Conservation (phyloP, 441 rosid genomes). For the Daphne laureola region DNA sequence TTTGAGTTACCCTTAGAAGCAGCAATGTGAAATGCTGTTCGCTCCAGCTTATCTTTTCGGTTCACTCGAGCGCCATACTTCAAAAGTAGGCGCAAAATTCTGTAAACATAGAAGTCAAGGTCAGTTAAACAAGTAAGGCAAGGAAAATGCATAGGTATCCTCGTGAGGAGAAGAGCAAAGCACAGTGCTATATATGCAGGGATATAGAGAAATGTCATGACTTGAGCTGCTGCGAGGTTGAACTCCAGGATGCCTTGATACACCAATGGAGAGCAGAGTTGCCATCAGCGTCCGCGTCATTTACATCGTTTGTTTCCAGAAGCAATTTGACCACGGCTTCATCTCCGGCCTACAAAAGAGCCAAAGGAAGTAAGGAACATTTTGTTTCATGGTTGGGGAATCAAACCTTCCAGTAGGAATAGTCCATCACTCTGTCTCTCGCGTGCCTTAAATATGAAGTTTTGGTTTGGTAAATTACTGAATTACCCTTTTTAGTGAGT, state of each 20-base stretch:
- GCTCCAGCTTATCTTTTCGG: slow-evolving; percentile 66
- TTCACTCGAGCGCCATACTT: slow-evolving; percentile 50
- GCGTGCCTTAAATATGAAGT: too few species aligned
- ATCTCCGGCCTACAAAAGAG: slow-evolving; percentile 53
- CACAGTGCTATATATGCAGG: slow-evolving; percentile 11
- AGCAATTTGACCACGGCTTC: slow-evolving; percentile 61
- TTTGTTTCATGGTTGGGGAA: neutral
- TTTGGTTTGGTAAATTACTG: too few species aligned
- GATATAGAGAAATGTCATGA: slow-evolving; percentile 25
- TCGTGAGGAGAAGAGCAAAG: too few species aligned
- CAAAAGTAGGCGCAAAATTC: slow-evolving; percentile 58
- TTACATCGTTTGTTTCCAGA: slow-evolving; percentile 51
- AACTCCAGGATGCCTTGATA: slow-evolving; percentile 46
- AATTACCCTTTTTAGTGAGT: too few species aligned
- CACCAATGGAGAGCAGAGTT: slow-evolving; percentile 73
- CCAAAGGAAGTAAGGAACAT: slow-evolving; percentile 11
- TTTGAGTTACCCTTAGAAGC: slow-evolving; percentile 65
- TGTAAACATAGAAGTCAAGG: slow-evolving; percentile 20
- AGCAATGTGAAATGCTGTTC: slow-evolving; percentile 66
- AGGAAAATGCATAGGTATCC: too few species aligned
- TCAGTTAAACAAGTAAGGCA: too few species aligned
- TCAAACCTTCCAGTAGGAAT: too few species aligned
- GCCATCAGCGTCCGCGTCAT: slow-evolving; percentile 65
- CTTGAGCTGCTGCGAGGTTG: slow-evolving; percentile 53
- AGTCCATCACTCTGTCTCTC: too few species aligned